A percentile compares a stretch with the other conserved stretches of the same genome.
Conservation (phyloP, 306 rosid genomes). For the Fragaria nilgerrensis region DNA sequence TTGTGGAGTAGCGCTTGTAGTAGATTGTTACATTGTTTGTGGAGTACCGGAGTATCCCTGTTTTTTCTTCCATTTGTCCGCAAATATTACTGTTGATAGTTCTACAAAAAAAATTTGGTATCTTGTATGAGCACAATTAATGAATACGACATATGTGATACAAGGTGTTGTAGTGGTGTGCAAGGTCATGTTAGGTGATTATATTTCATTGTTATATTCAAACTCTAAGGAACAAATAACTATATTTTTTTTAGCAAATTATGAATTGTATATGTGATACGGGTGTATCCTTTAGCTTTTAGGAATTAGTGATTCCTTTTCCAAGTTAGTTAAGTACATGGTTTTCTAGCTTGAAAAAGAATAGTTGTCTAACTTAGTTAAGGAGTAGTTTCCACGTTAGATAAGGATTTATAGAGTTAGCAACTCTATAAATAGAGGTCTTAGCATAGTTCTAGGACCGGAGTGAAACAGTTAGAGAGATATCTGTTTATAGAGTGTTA, state of each 20-base stretch:
- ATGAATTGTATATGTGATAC: background rate
- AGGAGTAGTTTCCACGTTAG: too few relatives aligned
- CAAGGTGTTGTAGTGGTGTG: background rate
- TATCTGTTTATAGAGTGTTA: too few relatives aligned
- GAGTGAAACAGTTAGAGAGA: too few relatives aligned
- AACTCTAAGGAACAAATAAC: background rate
- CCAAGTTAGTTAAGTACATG: too few relatives aligned
- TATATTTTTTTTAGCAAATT: background rate
- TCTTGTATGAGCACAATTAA: background rate
- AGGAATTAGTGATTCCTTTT: too few relatives aligned
- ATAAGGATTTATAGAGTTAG: too few relatives aligned
- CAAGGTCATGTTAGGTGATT: background rate
- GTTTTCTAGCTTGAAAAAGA: too few relatives aligned
- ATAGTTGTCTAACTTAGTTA: too few relatives aligned
- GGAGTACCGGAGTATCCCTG: background rate
- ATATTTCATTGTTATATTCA: background rate
- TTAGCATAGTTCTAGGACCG: too few relatives aligned
- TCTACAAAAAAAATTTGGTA: background rate
- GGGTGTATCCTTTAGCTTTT: too few relatives aligned
- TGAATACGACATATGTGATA: background rate
- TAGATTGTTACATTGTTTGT: background rate
- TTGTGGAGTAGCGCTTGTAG: background rate
- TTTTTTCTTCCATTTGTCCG: background rate
- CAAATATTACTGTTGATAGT: background rate
- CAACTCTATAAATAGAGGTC: too few relatives aligned